Base-by-base conservation (phyloP, 441 rosid species). In the Arabidopsis hybrid region DNA sequence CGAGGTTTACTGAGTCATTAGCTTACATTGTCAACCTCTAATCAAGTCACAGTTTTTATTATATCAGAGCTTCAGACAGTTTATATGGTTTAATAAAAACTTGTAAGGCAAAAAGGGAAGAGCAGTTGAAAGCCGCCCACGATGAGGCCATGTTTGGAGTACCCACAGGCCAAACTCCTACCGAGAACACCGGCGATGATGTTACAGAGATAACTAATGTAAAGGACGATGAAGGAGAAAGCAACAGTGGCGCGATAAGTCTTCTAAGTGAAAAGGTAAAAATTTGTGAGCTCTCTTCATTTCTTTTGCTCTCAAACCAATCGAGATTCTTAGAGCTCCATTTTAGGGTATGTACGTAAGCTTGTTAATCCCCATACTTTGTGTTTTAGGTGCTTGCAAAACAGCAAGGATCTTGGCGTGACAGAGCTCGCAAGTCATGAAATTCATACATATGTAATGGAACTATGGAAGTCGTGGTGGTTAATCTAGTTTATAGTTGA, bases 351-450 rank as follows among this genome's bases (percentile, higher is more conserved):
- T 6, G 7, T 55, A 17, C 6, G 11, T 70, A 13, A 57, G 18
- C 51, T 63, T 59, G 26, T 21, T n/a, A 14, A 42, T 49, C 35
- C 1, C 10, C 32, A 58, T 1, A 1, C 49, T 52, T 10, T 21
- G 51, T 79, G 36, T 65, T 57, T 34, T 83, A 95, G 99, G 93
- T 92, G 34, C 91, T 92, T 67, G 89, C 91, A 55, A 91, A 88
- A 87, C 97, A 94, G 74, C 92, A 88, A 84, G 96, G 95, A 71
- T 92, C 98, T n/a, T 92, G 99, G 99, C 97, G 97, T 53, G 95
- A 92, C 82, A 89, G 98, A 31, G 96, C 91, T 61, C 91, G 95
- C 10, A 95, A 88, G 81, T 60, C 73, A 8, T 85, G 86, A 78
- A 40, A 62, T 45, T 36, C 40, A 7, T 57, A 21, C 26, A 35